Evolutionary conservation across 805 yeast genomes (phyloP), one percentile per base, ranked within the genome.

Genomic region (Teunomyces lycoperdinae): DNA sequence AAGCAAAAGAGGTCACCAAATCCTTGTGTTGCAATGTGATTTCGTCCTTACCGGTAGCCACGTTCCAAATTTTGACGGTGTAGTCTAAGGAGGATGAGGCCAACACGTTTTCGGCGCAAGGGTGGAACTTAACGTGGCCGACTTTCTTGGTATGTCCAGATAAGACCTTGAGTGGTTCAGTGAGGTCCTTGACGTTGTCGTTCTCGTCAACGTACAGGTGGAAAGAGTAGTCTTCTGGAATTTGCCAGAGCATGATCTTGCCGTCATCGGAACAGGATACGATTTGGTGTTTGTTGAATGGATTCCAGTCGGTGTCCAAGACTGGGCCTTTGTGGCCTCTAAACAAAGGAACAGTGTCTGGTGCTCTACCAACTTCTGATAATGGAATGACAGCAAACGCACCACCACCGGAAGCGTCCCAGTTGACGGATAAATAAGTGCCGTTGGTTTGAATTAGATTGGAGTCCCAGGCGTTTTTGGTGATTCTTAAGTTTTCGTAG

Each of bases 371-470:
- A 14, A 81, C 84, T 66, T 92, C 97, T 7, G 66, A 64, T 24
- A 89, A 72, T 2, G 99, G 99, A 50, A 94, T 83, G 9, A 95
- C 87, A 1, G 96, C 97, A 73, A 94, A 91, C 0, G 98, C 95
- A 45, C 99, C 99, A 53, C 98, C 98, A 35, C 98, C 98, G 9
- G 96, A 85, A 29, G 97, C 77, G 50, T 88, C 89, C 96, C 97
- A 90, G 65, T 89, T 90, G 54, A 90, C 85, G 0, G 96, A 78
- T 36, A 94, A 68, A 60, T 81, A 94, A 64, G 86, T 85, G 33
- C 97, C 92, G 64, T 94, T 94, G 54, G 87, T 80, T 67, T 89
- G 83, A 55, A 94, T 79, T 54, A 94, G 76, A 66, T 92, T 92
- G 44, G 96, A 87, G 67, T 94, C 99, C 88, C 96, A 94, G 1